Conservation (phyloP, 768 basidiomycete species). For the Leccinellum luteum region DNA sequence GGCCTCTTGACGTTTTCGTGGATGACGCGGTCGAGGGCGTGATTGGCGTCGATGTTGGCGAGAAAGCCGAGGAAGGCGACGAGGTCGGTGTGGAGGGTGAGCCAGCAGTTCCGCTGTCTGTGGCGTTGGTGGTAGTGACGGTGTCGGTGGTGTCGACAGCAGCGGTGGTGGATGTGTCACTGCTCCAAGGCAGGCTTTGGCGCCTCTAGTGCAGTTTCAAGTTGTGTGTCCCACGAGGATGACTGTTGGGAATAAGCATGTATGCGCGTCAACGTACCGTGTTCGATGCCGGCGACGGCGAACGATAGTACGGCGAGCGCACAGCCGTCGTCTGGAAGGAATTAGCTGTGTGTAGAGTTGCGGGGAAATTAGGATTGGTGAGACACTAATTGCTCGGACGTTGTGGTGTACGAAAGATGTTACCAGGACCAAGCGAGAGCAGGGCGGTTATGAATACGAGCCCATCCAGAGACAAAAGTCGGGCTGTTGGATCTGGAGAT, state of each 20-base stretch:
- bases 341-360: no score
- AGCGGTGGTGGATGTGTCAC: no score
- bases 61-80: conserved; percentile 40
- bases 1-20: conserved; percentile 59
- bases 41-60: conserved; percentile 33
- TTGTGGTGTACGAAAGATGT: conserved; percentile 90
- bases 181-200: conserved; percentile 55
- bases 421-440: conserved; percentile 84
- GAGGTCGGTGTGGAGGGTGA: conserved; percentile 57
- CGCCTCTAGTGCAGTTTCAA: no score
- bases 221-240: conserved; percentile 83
- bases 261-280: conserved; percentile 48
- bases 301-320: conserved; percentile 70
- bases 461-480: conserved; percentile 91
- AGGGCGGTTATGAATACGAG: conserved; percentile 99
- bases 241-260: conserved; percentile 42
- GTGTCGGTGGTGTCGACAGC: no score
- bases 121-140: no score
- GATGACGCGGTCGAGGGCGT: conserved; percentile 48
- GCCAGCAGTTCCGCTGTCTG: conserved; percentile 34
- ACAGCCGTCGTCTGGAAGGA: no score
- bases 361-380: not conserved
- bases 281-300: conserved; percentile 71
- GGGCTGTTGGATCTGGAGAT: conserved; percentile 93
- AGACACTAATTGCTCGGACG: conserved; percentile 44